Percentiles rank a stretch among this genome's conserved stretches.
Conservation (phyloP, 1,284 basidiomycete species). For the Somion occarium region DNA sequence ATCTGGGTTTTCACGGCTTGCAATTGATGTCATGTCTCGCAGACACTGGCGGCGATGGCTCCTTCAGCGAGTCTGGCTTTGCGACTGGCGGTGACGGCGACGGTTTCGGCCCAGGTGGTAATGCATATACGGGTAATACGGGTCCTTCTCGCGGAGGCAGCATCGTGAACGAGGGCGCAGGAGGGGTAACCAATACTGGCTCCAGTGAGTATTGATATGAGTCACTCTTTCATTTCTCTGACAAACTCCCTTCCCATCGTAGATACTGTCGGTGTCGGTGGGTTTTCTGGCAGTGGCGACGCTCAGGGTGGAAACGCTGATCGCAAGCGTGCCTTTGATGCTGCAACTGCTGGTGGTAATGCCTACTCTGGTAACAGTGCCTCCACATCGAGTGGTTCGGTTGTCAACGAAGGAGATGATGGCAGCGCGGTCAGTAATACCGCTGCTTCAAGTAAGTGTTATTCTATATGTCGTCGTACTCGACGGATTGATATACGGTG, state of each 20-base stretch:
- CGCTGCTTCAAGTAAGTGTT: constrained; percentile 17
- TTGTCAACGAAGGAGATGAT: constrained; percentile 14
- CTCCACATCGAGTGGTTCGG: constrained; percentile 18
- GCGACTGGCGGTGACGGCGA: constrained; percentile 12
- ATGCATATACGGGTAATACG: constrained; percentile 13
- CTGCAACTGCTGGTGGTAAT: constrained; percentile 20
- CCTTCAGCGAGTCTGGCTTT: constrained; percentile 7
- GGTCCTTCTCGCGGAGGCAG: constrained; percentile 12
- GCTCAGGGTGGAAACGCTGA: constrained; percentile 17
- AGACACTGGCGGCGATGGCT: constrained; percentile 14
- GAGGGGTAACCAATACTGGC: constrained; percentile 9
- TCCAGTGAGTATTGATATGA: constrained; percentile 8
- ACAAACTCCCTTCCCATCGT: neutral
- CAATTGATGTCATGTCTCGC: neutral
- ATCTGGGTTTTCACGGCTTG: neutral
- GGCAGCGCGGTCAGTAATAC: constrained; percentile 12
- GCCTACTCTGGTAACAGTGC: constrained; percentile 23
- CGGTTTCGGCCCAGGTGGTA: constrained; percentile 14
- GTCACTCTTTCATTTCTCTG: neutral
- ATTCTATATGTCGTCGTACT: neutral
- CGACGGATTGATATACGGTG: neutral
- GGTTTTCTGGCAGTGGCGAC: constrained; percentile 15
- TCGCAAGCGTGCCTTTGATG: constrained; percentile 15
- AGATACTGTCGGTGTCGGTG: constrained; percentile 17
- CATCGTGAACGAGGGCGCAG: constrained; percentile 10